Evolutionary conservation across 768 basidiomycete species (phyloP), one percentile per base, ranked within the genome.

Genomic region (Boletus sp.): DNA sequence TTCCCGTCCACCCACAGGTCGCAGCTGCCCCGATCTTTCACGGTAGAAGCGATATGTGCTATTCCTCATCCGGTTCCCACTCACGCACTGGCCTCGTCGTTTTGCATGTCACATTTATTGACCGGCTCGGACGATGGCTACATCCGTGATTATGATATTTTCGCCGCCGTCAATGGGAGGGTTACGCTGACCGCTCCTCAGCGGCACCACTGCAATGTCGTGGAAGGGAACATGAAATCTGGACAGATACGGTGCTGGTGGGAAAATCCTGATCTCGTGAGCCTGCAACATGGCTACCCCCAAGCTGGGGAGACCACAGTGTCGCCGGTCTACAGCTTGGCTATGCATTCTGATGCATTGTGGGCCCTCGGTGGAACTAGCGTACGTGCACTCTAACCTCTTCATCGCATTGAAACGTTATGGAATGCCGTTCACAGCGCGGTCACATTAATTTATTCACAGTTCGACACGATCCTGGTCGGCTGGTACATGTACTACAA

Each of bases 81-180:
- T 1, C 90, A 97, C 70, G 80, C 89, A n/a, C 81, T 98, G 13
- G 89, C 93, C 10, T 78, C 88, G 4, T 93, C 93, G 0, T 72
- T 82, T 27, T 96, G 94, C 72, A 84, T 95, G 81, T 84, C 89
- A 19, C 91, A 94, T 67, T 76, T 97, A 21, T 70, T 96, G 32
- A 95, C 95, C 14, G 94, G 94, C 34, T 91, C 90, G 13, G 89
- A 96, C 60, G 94, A 98, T 67, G 95, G 94, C 9, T 94, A 92
- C 61, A 88, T 98, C 41, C 83, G 94, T 35, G 82, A 91, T 74
- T 98, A 95, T 72, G 93, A 98, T 69, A 82, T 96, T 45, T 97
- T 92, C 71, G 69, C 87, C 38, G 84, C 90, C 37, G 87, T 93
- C 38, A 98, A 98, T 68, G 85, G 93, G 52, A 90, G 90, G 66